phyloP scores from a whole-genome alignment of 106 monocot species.

The Ottelia alismoides region DNA sequence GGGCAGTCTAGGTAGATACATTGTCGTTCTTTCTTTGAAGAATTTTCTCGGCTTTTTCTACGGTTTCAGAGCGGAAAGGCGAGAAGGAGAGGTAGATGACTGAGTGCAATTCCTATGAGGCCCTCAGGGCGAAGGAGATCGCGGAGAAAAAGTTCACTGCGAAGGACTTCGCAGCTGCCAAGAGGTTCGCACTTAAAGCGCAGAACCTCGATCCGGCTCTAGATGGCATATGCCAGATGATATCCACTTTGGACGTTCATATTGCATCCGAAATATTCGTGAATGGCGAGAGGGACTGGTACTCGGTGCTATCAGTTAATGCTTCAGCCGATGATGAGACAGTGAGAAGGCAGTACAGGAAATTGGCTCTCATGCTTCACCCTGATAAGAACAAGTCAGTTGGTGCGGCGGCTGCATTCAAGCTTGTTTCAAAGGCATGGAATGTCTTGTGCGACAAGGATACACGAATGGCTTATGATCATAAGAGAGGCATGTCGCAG shows the following conservation, averaged over 20 bases:
- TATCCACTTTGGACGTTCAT: constrained; percentile 45
- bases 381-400: too few species aligned
- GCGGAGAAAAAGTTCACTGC: constrained; percentile 42
- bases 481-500: background rate
- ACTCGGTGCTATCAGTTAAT: background rate
- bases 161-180: constrained; percentile 32
- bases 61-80: too few species aligned
- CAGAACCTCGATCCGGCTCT: constrained; percentile 42
- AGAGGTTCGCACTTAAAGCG: constrained; percentile 50
- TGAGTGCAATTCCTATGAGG: constrained; percentile 44
- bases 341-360: constrained; percentile 3
- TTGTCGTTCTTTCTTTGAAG: too few species aligned
- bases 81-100: constrained; percentile 2
- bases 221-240: constrained; percentile 43
- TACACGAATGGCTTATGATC: constrained; percentile 13
- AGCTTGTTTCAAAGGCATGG: constrained; percentile 27
- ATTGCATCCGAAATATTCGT: constrained; percentile 23
- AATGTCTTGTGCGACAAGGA: constrained; percentile 18
- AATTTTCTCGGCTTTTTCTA: too few species aligned
- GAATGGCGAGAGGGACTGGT: constrained; percentile 9
- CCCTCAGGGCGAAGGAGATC: constrained; percentile 38
- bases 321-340: constrained; percentile 1
- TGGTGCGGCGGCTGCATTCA: constrained; percentile 24
- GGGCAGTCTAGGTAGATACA: too few species aligned
- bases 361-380: constrained; percentile 8